Base-by-base conservation (phyloP, 2,329 filamentous ascomycete species). In the Lecanicillium sp. region DNA sequence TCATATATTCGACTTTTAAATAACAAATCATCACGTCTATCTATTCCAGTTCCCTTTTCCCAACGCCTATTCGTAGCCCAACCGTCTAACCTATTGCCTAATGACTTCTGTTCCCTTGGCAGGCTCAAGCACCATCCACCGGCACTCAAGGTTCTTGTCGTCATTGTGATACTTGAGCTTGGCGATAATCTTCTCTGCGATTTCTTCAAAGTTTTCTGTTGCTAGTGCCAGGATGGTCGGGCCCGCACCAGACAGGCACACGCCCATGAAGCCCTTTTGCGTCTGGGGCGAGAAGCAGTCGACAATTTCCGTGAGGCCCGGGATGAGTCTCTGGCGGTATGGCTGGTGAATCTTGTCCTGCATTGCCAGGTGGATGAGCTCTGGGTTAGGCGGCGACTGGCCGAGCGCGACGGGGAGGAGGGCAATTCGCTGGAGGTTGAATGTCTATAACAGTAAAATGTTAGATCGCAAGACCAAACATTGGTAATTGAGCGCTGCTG, bases 281-380 rank as follows among this genome's bases (percentile, higher is more conserved):
- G 83, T 83, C 54, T 78, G 75, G 19, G 90, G 92, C 9, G 85
- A 95, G 69, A 96, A 89, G 43, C 83, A 90, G 58, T 87, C 78
- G 37, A 98, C 78, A 38, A 98, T 90, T 57, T 95, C 84, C 13
- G 85, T 83, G 41, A 98, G 73, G 1, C 90, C 92, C 1, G 92
- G 92, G 50, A 98, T 94, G 45, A 98, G 75, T 3, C 76, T 83
- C 63, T 92, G 83, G 38, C 92, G 83, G 68, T 98, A 96, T 31
- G 88, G 92, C 63, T 98, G 92, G 66, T 98, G 92, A 44, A 98
- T 79, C 64, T 89, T 94, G 68, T 98, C 92, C 65, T 96, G 92
- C 92, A 98, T 98, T 33, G 89, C 90, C 34, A 94, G 80, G 67
- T 94, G 94, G 59, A 98, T 98, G 62, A 94, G 83, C 52, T 94